Conservation (phyloP, 2,329 filamentous ascomycete species). For the Aspergillus cejpii region DNA sequence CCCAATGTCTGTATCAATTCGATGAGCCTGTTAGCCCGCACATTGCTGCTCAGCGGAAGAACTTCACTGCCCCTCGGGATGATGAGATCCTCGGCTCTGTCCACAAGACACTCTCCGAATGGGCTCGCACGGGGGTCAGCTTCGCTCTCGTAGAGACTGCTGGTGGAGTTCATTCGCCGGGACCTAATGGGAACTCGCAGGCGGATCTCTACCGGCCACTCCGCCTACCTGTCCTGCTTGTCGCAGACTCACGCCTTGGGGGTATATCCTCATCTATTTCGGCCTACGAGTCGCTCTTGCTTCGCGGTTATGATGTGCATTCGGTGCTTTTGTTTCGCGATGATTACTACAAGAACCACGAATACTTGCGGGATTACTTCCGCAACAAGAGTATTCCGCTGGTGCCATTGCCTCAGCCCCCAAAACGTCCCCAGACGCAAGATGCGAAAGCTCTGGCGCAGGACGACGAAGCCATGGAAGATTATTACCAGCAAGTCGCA, state of each 20-base stretch:
- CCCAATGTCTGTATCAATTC: conserved; percentile 64
- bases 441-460: conserved; percentile 32
- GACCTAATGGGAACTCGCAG: conserved; percentile 67
- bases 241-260: conserved; percentile 68
- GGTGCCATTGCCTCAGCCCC: conserved; percentile 54
- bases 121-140: conserved; percentile 38
- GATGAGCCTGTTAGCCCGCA: conserved; percentile 71
- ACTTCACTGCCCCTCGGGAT: conserved; percentile 44
- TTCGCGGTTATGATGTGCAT: conserved; percentile 73
- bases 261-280: conserved; percentile 76
- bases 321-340: conserved; percentile 64
- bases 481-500: conserved; percentile 55
- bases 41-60: conserved; percentile 55
- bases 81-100: conserved; percentile 47
- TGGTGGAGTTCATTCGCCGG: conserved; percentile 72
- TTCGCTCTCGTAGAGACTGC: conserved; percentile 72
- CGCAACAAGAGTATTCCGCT: conserved; percentile 52
- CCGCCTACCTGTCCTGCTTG: conserved; percentile 64
- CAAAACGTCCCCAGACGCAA: conserved; percentile 34
- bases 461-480: conserved; percentile 53
- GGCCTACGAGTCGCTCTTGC: conserved; percentile 67
- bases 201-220: conserved; percentile 70
- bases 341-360: conserved; percentile 59
- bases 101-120: conserved; percentile 37
- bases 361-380: conserved; percentile 65